Percentiles rank a stretch among this genome's conserved stretches.
Conservation (phyloP, 345 rosid genomes). For the Brassica carinata region DNA sequence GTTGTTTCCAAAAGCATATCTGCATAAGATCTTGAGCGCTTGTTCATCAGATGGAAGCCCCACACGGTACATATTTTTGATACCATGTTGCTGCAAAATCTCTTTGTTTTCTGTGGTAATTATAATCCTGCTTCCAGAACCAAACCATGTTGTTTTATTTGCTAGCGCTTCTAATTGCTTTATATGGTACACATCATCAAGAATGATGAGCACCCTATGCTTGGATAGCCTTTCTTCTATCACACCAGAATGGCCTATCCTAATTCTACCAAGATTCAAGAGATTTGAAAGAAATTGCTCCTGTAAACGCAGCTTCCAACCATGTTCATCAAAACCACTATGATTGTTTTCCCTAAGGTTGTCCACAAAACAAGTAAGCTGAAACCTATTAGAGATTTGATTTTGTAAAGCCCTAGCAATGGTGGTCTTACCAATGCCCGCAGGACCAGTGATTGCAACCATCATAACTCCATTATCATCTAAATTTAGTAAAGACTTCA, state of each 20-base stretch:
- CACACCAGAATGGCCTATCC: not conserved
- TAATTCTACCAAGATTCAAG: not conserved
- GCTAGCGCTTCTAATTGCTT: not conserved
- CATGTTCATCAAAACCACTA: not conserved
- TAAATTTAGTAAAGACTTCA: not conserved
- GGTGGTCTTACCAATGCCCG: not conserved
- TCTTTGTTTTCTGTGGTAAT: slow-evolving; percentile 6
- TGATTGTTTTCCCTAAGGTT: not conserved
- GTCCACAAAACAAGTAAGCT: slow-evolving; percentile 21
- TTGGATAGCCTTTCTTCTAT: not conserved
- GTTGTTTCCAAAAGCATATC: slow-evolving; percentile 7
- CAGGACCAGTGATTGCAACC: not conserved
- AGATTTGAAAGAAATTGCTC: not conserved
- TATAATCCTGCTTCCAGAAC: not conserved
- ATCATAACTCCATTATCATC: not conserved
- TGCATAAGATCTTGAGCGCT: not conserved
- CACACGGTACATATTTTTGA: not conserved
- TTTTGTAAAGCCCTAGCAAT: not conserved
- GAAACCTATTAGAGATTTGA: not conserved
- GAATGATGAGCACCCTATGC: not conserved
- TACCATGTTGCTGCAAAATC: not conserved
- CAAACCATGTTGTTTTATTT: not conserved
- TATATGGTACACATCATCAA: not conserved
- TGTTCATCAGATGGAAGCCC: not conserved
- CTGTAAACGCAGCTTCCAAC: slow-evolving; percentile 12